These are phyloP conservation scores for Luvunga scandens DNA, from an alignment of 345 rosid species.

Conservation along the genomic window DNA sequence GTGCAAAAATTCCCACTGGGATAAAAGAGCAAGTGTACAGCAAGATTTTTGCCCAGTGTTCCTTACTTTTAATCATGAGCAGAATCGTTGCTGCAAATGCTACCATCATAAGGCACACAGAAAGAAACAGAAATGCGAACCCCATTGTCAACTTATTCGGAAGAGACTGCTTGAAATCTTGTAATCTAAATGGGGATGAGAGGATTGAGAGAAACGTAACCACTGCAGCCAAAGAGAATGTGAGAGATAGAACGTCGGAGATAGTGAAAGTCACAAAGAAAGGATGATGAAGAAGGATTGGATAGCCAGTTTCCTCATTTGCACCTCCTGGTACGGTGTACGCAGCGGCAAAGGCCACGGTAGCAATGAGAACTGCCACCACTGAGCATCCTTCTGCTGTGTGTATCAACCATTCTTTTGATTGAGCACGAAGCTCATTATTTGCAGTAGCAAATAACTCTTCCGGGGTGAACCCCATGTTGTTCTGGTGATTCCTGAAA, in stretches of 20 bases:
- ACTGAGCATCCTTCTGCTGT: slow-evolving; percentile 19
- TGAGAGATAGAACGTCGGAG: slow-evolving; percentile 20
- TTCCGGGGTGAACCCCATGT: slow-evolving; percentile 2
- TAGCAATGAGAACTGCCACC: slow-evolving; percentile 23
- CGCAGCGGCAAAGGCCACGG: slow-evolving; percentile 29
- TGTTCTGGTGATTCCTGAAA: slow-evolving; percentile 10
- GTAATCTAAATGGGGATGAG: slow-evolving; percentile 12
- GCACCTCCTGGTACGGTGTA: slow-evolving; percentile 27
- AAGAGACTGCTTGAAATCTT: slow-evolving; percentile 10
- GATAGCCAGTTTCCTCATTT: slow-evolving; percentile 16
- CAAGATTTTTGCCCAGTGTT: too few relatives aligned
- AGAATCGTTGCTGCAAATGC: not conserved
- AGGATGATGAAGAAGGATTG: slow-evolving; percentile 11
- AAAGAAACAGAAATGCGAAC: slow-evolving; percentile 1
- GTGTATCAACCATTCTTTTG: slow-evolving; percentile 11
- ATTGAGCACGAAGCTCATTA: slow-evolving; percentile 3
- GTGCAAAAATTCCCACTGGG: not conserved
- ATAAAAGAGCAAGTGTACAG: not conserved
- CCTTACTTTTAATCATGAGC: too few relatives aligned
- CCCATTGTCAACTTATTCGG: not conserved
- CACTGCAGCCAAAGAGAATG: slow-evolving; percentile 13
- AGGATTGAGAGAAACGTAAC: slow-evolving; percentile 26
- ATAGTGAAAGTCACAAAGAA: slow-evolving; percentile 17
- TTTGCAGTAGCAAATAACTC: not conserved
- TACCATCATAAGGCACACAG: slow-evolving; percentile 9